A percentile compares a stretch with the other conserved stretches of the same genome.
These are phyloP conservation scores for Colletotrichum sp. DNA, from an alignment of 2,329 filamentous ascomycete genomes.

Conservation along the genomic window DNA sequence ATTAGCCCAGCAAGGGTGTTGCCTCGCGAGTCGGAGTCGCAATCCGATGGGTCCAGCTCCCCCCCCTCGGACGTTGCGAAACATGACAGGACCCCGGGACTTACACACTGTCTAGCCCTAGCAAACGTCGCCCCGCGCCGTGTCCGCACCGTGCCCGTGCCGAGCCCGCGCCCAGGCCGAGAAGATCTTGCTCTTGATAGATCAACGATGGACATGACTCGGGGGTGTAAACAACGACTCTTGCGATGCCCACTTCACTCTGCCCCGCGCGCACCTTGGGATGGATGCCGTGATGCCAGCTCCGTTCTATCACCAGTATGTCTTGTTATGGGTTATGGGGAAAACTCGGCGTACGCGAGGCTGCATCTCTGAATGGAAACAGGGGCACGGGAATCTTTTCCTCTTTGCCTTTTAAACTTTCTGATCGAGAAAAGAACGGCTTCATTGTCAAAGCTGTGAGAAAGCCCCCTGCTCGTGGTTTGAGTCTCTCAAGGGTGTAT, in stretches of 20 bases:
- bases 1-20: neutral
- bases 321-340: neutral
- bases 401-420: neutral
- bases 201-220: neutral
- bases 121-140: neutral
- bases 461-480: neutral
- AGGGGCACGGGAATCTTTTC: neutral
- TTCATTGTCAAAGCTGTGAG: neutral
- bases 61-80: neutral
- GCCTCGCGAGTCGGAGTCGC: neutral
- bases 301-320: neutral
- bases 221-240: neutral
- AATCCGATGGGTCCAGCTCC: neutral
- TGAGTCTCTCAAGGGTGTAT: neutral
- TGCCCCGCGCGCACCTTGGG: neutral
- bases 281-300: neutral
- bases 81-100: neutral
- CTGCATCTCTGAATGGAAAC: neutral
- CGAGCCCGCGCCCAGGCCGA: neutral
- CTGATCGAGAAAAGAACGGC: neutral
- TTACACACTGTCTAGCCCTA: neutral
- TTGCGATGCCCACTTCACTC: neutral
- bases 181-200: neutral
- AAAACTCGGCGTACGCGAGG: neutral
- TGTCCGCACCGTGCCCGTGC: neutral